A percentile compares a stretch with the other conserved stretches of the same genome.
These are phyloP conservation scores for Aspergillus ellipticus DNA, from an alignment of 495 filamentous ascomycete genomes.

Conservation along the genomic window DNA sequence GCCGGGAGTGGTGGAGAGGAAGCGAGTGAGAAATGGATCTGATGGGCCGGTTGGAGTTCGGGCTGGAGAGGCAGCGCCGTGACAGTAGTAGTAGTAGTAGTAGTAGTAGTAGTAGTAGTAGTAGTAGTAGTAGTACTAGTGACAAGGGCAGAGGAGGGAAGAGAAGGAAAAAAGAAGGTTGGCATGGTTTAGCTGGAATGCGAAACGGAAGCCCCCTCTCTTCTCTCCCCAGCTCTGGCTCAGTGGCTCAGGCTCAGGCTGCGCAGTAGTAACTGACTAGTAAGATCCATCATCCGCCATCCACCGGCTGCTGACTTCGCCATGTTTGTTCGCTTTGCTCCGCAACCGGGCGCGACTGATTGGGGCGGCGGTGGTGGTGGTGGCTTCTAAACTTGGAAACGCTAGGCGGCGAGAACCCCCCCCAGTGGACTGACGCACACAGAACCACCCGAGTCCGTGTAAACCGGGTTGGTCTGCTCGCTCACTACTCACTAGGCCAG, in stretches of 20 bases:
- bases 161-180: constrained; percentile 8
- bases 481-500: background rate
- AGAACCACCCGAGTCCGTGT: background rate
- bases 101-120: no score
- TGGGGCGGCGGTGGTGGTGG: constrained; percentile 4
- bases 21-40: constrained; percentile 3
- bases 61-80: background rate
- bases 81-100: no score
- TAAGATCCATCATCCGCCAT: background rate
- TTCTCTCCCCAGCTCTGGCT: background rate
- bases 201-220: constrained; percentile 5
- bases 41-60: constrained; percentile 6
- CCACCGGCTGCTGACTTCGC: constrained; percentile 13
- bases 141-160: background rate
- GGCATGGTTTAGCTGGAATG: constrained; percentile 11
- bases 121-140: background rate
- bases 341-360: background rate
- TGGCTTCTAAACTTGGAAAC: constrained; percentile 24
- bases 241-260: no score
- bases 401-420: constrained; percentile 9
- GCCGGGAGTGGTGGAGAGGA: constrained; percentile 6
- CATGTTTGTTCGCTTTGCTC: constrained; percentile 23
- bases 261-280: no score
- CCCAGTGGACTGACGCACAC: background rate
- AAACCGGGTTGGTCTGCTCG: background rate